Evolutionary conservation across 176 grass and related monocot genomes (phyloP).

Genomic region (Thinopyrum elongatum): DNA sequence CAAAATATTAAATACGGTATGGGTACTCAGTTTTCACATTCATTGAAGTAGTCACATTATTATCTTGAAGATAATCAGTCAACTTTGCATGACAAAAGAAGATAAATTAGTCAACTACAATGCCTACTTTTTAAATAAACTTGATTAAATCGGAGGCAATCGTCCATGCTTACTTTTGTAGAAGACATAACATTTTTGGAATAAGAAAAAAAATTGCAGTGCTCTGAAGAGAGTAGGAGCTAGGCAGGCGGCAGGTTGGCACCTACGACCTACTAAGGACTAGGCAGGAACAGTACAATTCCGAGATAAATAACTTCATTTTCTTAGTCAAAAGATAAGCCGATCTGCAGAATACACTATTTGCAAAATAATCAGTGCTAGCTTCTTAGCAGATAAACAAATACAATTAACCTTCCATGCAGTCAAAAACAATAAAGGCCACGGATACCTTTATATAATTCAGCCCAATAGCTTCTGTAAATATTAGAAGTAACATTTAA

Average conservation of each 20-base stretch:
- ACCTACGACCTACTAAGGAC: not conserved
- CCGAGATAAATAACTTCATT: not conserved
- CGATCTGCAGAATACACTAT: slow-evolving; percentile 7
- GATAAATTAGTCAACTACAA: not conserved
- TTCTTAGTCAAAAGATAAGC: not conserved
- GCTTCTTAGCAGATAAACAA: slow-evolving; percentile 14
- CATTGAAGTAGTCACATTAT: not conserved
- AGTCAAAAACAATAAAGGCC: not conserved
- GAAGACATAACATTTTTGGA: not conserved
- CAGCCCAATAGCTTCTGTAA: not conserved
- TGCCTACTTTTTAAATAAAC: not conserved
- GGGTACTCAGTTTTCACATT: slow-evolving; percentile 12
- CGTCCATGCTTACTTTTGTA: not conserved
- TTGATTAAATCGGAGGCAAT: not conserved
- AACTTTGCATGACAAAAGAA: slow-evolving; percentile 2
- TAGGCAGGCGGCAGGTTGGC: not conserved
- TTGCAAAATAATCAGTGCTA: not conserved
- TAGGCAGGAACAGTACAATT: not conserved
- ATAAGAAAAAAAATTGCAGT: not conserved
- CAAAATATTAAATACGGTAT: not conserved
- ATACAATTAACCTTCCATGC: not conserved
- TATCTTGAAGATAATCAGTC: not conserved
- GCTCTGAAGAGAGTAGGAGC: not conserved
- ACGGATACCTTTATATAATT: not conserved
- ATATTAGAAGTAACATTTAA: not conserved